Base-by-base conservation (phyloP, 75 land plant genomes). In the Selaginella moellendorffii region DNA sequence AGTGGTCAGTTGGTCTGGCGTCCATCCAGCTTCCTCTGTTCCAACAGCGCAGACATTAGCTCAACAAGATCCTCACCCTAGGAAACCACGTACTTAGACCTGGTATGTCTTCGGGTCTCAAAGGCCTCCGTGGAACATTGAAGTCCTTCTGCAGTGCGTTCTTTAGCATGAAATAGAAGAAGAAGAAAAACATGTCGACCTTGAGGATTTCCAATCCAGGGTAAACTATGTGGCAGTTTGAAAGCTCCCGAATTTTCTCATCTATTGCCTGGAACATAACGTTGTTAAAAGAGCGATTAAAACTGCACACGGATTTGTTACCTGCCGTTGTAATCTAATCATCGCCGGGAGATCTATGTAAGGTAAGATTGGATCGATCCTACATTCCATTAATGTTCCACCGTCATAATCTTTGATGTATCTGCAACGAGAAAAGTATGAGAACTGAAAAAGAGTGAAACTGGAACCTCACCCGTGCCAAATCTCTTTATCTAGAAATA, bases 371-470 rank as follows among this genome's bases (percentile, higher is more conserved):
- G 79, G 82, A 78, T 95, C 88, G 60, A 95, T 86, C 70, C 76
- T 82, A 73, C 91, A 95, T 60, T 95, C 99, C 99, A 95, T 89
- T 18, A 95, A 80, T 1, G 81, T 86, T 29, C 85, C 99, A 10
- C 99, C 96, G 83, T 95, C 99, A 70, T 95, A 95, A 61, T 95
- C 99, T 71, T 95, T 95, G 26, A 95, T 95, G 71, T 86, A 95
- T 67, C 99, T 92, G 62, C 25, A 73, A 46, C 24, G 52, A 51
- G 65, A 28, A 62, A 67, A 2, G 2, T 10, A 64, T 10, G 31
- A n/a, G 30, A 1, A 31, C n/a, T 29, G 65, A 18, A 14, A 8
- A 52, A 62, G n/a, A 5, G 8, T 62, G n/a, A 9, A 27, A n/a
- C 28, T 62, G 20, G 24, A n/a, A 56, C 24, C 19, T 19, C 86